phyloP scores from a whole-genome alignment of 257 asterid species.

The Buddleja alternifolia region DNA sequence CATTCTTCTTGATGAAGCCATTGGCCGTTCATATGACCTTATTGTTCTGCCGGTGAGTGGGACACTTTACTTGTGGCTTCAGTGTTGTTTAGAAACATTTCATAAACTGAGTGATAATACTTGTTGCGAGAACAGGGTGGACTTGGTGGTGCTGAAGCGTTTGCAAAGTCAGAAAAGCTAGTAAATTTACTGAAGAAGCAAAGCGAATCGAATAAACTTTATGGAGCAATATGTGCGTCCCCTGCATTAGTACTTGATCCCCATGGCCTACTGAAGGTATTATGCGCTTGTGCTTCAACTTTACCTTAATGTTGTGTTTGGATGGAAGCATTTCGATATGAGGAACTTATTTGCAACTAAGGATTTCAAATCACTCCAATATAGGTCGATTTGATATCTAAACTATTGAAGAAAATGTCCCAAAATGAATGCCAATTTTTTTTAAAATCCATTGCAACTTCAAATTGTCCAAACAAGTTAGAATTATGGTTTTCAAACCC shows the following conservation, averaged over 20 bases:
- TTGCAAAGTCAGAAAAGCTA: constrained; percentile 73
- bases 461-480: too few relatives aligned
- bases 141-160: constrained; percentile 93
- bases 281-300: background rate
- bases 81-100: background rate
- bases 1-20: constrained; percentile 75
- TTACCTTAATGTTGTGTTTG: too few relatives aligned
- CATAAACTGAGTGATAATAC: background rate
- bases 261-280: constrained; percentile 87
- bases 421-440: too few relatives aligned
- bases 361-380: too few relatives aligned
- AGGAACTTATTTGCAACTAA: too few relatives aligned
- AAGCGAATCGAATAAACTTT: constrained; percentile 59
- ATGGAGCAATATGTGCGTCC: constrained; percentile 97
- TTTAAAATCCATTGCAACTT: too few relatives aligned
- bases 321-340: too few relatives aligned
- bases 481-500: too few relatives aligned
- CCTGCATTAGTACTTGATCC: constrained; percentile 91
- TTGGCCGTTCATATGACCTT: constrained; percentile 62
- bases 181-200: constrained; percentile 80
- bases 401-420: too few relatives aligned
- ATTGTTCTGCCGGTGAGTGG: constrained; percentile 80
- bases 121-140: constrained; percentile 66
- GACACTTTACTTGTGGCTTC: constrained; percentile 6
- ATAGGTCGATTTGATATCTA: too few relatives aligned